phyloP scores from a whole-genome alignment of 2,329 filamentous ascomycete genomes.

The Oidium heveae region DNA sequence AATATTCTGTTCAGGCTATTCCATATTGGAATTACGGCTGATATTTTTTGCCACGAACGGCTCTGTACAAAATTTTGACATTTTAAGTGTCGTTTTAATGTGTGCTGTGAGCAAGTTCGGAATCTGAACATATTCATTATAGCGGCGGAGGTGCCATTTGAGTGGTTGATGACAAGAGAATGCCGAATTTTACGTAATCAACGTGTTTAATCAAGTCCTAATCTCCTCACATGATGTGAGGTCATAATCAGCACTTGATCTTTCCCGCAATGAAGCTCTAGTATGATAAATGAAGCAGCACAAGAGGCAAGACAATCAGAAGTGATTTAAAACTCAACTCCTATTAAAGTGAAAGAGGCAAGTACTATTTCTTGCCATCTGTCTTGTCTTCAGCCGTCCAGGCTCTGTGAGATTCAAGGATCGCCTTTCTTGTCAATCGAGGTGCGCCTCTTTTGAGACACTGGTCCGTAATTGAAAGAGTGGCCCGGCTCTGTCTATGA shows the following conservation, averaged over 20 bases:
- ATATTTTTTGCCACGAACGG: neutral
- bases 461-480: neutral
- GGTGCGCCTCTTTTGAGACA: conserved; percentile 2
- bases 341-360: neutral
- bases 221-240: conserved; percentile 6
- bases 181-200: neutral
- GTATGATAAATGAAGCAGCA: conserved; percentile 2
- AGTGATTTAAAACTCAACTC: neutral
- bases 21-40: neutral
- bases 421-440: conserved; percentile 7
- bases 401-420: conserved; percentile 8
- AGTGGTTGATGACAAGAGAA: neutral
- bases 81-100: neutral
- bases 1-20: no score
- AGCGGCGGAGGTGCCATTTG: neutral
- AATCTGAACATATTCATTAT: neutral
- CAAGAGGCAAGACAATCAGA: neutral
- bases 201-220: conserved; percentile 11
- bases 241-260: conserved; percentile 8
- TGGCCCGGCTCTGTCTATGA: neutral
- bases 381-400: conserved; percentile 1
- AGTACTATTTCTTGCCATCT: conserved; percentile 6
- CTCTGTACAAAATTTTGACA: neutral
- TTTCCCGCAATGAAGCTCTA: conserved; percentile 1
- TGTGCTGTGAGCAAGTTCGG: neutral